Evolutionary conservation across 495 filamentous ascomycete species (phyloP), one percentile per base, ranked within the genome.

Genomic region (Neurospora sp.): DNA sequence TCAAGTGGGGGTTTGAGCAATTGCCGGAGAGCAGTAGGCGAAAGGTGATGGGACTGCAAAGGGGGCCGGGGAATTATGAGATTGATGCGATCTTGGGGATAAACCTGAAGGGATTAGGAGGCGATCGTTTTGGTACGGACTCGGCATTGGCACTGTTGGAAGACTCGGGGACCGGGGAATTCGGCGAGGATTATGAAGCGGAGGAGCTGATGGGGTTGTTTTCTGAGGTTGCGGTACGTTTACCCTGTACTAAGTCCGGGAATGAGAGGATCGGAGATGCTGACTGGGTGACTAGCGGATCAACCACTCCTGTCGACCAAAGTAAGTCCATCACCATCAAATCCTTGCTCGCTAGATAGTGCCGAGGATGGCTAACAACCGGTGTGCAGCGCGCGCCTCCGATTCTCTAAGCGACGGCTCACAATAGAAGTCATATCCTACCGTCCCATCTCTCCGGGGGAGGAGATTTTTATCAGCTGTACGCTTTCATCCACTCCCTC

Each of bases 401-500:
- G 78, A 20, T 84, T 31, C 27, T 31, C 27, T 31, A 31, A 31
- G 27, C 27, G 27, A 31, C 27, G 27, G 27, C 27, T 31, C 27
- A 31, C 27, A 31, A 31, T 31, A 31, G 27, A 31, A 70, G 73
- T 83, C 31, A 78, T 83, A 1, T 79, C 82, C 2, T 76, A 78
- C 47, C 75, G 75, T n/a, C 75, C 79, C 44, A 83, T 84, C n/a
- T 75, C 81, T 65, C 71, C 77, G 0, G 83, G 82, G 39, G 80
- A 84, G 9, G 83, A 85, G 71, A 80, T 85, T 35, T 71, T 69
- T 9, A 83, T 85, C 61, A 83, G 81, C 71, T 84, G 83, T 82
- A 77, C 39, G n/a, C 38, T 39, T n/a, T 9, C 22, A 6, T 7
- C 9, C 42, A 31, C 27, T 31, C 27, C 27, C 20, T 41, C n/a